Percentiles rank a stretch among this genome's conserved stretches.
Evolutionary conservation across 75 land plant genomes (phyloP).

Genomic region (Cryptomeria japonica): DNA sequence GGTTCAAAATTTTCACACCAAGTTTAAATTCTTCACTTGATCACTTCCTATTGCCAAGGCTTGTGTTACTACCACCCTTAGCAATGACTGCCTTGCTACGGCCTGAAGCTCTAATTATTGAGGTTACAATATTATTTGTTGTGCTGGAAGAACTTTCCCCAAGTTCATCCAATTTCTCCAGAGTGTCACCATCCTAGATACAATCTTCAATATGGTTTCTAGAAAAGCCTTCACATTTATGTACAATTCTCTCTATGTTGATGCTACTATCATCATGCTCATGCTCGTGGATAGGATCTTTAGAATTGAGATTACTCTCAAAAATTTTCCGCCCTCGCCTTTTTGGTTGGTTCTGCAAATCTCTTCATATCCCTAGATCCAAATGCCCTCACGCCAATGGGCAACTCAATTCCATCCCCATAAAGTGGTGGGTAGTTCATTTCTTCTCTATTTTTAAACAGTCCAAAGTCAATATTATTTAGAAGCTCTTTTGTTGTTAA

Average conservation of each 20-base stretch:
- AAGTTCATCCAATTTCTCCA: background rate
- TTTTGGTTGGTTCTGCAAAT: background rate
- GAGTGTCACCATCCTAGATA: background rate
- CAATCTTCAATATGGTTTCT: background rate
- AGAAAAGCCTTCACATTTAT: background rate
- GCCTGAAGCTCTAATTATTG: background rate
- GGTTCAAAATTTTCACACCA: conserved; percentile 3
- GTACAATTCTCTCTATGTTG: background rate
- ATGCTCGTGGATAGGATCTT: background rate
- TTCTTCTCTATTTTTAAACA: background rate
- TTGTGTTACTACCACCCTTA: background rate
- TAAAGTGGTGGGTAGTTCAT: background rate
- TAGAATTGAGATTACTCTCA: background rate
- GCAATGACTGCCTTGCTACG: background rate
- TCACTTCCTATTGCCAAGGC: background rate
- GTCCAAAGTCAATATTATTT: background rate
- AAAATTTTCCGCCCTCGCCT: background rate
- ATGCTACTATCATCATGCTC: background rate
- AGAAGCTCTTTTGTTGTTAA: background rate
- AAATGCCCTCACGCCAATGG: background rate
- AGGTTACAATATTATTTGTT: background rate
- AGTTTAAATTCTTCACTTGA: background rate
- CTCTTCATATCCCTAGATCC: background rate
- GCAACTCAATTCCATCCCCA: background rate
- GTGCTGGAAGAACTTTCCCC: background rate